These are phyloP conservation scores for Paraphaeosphaeria sporulosa DNA, from an alignment of 2,329 filamentous ascomycete genomes.

Conservation along the genomic window DNA sequence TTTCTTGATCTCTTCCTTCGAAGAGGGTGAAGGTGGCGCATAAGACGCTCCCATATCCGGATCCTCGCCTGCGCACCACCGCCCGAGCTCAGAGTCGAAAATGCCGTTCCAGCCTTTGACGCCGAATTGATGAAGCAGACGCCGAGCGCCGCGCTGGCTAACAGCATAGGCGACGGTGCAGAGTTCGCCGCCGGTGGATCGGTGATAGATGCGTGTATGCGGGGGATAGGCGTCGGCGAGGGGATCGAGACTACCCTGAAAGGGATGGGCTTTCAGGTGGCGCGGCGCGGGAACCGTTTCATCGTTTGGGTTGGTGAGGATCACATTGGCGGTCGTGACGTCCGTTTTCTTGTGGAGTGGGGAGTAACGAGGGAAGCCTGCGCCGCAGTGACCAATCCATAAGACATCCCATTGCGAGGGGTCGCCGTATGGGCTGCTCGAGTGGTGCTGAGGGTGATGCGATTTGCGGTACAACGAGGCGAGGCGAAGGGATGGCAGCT, in stretches of 20 bases:
- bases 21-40: background rate
- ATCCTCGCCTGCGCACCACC: slow-evolving; percentile 39
- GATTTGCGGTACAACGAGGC: slow-evolving; percentile 20
- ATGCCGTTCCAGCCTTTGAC: slow-evolving; percentile 40
- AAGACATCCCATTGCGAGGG: slow-evolving; percentile 50
- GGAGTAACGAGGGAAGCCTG: slow-evolving; percentile 36
- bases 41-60: slow-evolving; percentile 25
- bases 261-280: slow-evolving; percentile 42
- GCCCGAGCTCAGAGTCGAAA: slow-evolving; percentile 37
- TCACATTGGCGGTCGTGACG: slow-evolving; percentile 23
- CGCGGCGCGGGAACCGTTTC: slow-evolving; percentile 30
- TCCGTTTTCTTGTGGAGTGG: slow-evolving; percentile 18
- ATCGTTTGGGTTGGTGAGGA: slow-evolving; percentile 34
- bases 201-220: slow-evolving; percentile 40
- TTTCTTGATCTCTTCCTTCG: slow-evolving; percentile 7
- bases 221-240: slow-evolving; percentile 32
- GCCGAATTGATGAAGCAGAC: slow-evolving; percentile 40
- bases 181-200: slow-evolving; percentile 35
- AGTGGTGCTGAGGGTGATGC: slow-evolving; percentile 13
- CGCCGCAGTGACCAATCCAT: slow-evolving; percentile 49
- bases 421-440: slow-evolving; percentile 38
- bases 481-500: slow-evolving; percentile 31
- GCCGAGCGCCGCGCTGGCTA: slow-evolving; percentile 38
- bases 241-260: slow-evolving; percentile 36
- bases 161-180: slow-evolving; percentile 42